Conservation (phyloP, 257 asterid genomes). For the Buddleja alternifolia region DNA sequence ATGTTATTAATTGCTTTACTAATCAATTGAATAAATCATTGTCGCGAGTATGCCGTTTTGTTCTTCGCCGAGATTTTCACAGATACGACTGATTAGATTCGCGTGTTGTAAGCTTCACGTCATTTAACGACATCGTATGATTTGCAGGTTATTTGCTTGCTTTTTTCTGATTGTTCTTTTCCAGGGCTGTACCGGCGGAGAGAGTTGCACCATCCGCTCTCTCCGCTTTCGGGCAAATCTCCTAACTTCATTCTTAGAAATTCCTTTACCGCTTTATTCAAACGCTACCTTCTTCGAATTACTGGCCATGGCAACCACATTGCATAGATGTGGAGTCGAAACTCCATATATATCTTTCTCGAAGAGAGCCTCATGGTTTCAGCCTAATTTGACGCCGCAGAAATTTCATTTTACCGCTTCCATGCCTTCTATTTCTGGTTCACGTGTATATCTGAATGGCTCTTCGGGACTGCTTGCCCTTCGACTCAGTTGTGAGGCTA, state of each 20-base stretch:
- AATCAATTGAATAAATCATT: too few relatives aligned
- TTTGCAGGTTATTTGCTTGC: slow-evolving; percentile 30
- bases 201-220: slow-evolving; percentile 23
- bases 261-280: not conserved
- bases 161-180: slow-evolving; percentile 17
- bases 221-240: slow-evolving; percentile 25
- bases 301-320: slow-evolving; percentile 47
- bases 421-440: slow-evolving; percentile 33
- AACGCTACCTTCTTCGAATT: not conserved
- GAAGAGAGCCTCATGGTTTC: slow-evolving; percentile 33
- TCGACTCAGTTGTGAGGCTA: slow-evolving; percentile 40
- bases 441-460: slow-evolving; percentile 29
- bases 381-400: slow-evolving; percentile 29
- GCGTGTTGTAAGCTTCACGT: not conserved
- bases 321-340: slow-evolving; percentile 55
- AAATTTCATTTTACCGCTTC: slow-evolving; percentile 34
- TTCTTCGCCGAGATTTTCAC: not conserved
- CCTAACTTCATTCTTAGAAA: slow-evolving; percentile 16
- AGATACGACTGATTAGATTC: not conserved
- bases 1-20: too few relatives aligned
- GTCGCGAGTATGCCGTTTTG: too few relatives aligned
- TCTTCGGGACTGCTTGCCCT: slow-evolving; percentile 28
- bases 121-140: not conserved
- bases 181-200: slow-evolving; percentile 12
- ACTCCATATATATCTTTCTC: slow-evolving; percentile 36